Percentiles rank a stretch among this genome's conserved stretches.
These are phyloP conservation scores for Cercospora sp. DNA, from an alignment of 2,329 filamentous ascomycete species.

Conservation along the genomic window DNA sequence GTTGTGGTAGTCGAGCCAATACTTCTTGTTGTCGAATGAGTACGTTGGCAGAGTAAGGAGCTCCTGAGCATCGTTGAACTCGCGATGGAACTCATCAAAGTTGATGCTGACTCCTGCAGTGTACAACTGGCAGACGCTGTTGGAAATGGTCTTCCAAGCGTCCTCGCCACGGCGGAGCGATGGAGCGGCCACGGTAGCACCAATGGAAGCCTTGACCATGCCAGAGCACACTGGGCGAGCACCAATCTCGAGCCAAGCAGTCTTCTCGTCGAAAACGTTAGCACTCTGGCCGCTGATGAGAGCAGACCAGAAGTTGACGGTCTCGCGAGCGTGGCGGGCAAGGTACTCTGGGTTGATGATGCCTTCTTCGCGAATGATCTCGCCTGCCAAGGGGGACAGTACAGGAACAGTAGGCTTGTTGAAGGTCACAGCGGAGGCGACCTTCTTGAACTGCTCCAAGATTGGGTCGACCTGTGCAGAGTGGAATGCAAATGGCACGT, in stretches of 20 bases:
- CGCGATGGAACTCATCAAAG: conserved; percentile 69
- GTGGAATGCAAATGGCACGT: conserved; percentile 68
- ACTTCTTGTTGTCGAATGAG: conserved; percentile 68
- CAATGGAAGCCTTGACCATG: conserved; percentile 67
- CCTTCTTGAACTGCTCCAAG: conserved; percentile 58
- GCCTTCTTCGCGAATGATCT: conserved; percentile 59
- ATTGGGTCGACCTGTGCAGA: conserved; percentile 66
- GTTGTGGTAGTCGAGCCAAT: conserved; percentile 70
- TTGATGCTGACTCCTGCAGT: conserved; percentile 62
- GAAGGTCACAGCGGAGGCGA: conserved; percentile 58
- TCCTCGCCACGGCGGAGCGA: conserved; percentile 64
- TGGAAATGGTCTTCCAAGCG: conserved; percentile 63
- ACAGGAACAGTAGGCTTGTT: conserved; percentile 60
- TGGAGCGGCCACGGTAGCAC: conserved; percentile 57
- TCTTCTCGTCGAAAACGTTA: conserved; percentile 64
- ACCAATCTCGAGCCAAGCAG: conserved; percentile 72
- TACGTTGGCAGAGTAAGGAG: conserved; percentile 68
- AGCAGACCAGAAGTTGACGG: conserved; percentile 68
- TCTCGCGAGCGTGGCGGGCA: conserved; percentile 63
- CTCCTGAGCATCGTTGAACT: conserved; percentile 59
- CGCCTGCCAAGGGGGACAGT: conserved; percentile 66
- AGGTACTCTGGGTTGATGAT: conserved; percentile 64
- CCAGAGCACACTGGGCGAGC: conserved; percentile 68
- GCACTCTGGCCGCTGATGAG: conserved; percentile 59
- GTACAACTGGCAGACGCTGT: conserved; percentile 61